phyloP scores from a whole-genome alignment of 805 yeast species.

The Teunomyces panamensis region DNA sequence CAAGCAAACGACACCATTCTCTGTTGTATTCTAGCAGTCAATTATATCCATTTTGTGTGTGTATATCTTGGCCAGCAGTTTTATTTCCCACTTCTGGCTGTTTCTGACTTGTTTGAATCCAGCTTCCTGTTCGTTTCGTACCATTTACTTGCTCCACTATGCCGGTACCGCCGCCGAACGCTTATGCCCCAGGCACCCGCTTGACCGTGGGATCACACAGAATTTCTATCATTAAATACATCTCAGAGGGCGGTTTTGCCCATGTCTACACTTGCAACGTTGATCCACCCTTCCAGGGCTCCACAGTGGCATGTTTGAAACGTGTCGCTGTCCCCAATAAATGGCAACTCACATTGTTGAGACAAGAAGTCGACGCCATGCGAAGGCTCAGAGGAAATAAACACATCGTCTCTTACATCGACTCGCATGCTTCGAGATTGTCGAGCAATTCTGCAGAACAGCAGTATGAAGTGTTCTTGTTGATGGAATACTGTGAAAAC shows the following conservation, averaged over 20 bases:
- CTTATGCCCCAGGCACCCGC: slow-evolving; percentile 72
- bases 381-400: slow-evolving; percentile 75
- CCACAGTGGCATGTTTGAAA: slow-evolving; percentile 74
- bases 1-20: not conserved
- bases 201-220: slow-evolving; percentile 83
- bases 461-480: slow-evolving; percentile 68
- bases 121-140: not conserved
- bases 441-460: slow-evolving; percentile 33
- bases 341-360: slow-evolving; percentile 68
- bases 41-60: not conserved
- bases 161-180: slow-evolving; percentile 52
- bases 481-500: slow-evolving; percentile 77
- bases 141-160: slow-evolving; percentile 5
- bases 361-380: slow-evolving; percentile 98
- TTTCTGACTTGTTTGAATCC: not conserved
- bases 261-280: slow-evolving; percentile 83
- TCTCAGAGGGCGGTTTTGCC: slow-evolving; percentile 93
- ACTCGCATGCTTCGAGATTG: slow-evolving; percentile 88
- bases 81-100: not conserved
- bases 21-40: not conserved
- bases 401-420: slow-evolving; percentile 85
- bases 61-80: not conserved
- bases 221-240: slow-evolving; percentile 63
- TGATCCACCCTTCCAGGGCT: slow-evolving; percentile 55
- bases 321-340: slow-evolving; percentile 95